These are phyloP conservation scores for Cyclotella choctawhatcheeana DNA, from an alignment of 108 stramenopile species.

Conservation along the genomic window DNA sequence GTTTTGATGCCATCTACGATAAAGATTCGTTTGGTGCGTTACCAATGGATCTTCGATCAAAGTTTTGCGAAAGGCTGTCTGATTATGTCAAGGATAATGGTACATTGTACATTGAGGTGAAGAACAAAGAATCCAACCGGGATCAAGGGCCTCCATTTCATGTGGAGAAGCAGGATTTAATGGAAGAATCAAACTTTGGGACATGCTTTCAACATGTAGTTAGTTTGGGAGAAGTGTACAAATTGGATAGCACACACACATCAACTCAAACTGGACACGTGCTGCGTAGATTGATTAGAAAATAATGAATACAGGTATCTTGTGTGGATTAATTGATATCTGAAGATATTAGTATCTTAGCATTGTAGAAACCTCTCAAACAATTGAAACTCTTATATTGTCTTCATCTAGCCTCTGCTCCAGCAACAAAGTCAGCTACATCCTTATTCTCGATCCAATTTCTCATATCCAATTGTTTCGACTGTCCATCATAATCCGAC, in stretches of 20 bases:
- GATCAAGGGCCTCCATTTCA: conserved; percentile 59
- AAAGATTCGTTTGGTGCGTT: conserved; percentile 69
- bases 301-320: not conserved
- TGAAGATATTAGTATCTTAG: not conserved
- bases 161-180: conserved; percentile 52
- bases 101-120: conserved; percentile 60
- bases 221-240: conserved; percentile 54
- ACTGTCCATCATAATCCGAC: conserved; percentile 13
- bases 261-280: conserved; percentile 62
- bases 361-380: not conserved
- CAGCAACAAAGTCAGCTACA: conserved; percentile 7
- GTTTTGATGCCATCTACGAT: conserved; percentile 64
- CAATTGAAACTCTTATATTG: not conserved
- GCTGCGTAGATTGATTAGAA: conserved; percentile 26
- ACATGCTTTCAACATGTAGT: conserved; percentile 46
- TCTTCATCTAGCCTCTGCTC: not conserved
- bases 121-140: conserved; percentile 35
- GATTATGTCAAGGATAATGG: conserved; percentile 51
- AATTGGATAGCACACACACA: conserved; percentile 32
- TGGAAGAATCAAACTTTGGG: conserved; percentile 58
- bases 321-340: not conserved
- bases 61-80: conserved; percentile 50
- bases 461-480: conserved; percentile 9
- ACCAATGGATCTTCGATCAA: conserved; percentile 28
- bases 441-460: conserved; percentile 45